phyloP scores from a whole-genome alignment of 345 rosid genomes.

The Boechera stricta region DNA sequence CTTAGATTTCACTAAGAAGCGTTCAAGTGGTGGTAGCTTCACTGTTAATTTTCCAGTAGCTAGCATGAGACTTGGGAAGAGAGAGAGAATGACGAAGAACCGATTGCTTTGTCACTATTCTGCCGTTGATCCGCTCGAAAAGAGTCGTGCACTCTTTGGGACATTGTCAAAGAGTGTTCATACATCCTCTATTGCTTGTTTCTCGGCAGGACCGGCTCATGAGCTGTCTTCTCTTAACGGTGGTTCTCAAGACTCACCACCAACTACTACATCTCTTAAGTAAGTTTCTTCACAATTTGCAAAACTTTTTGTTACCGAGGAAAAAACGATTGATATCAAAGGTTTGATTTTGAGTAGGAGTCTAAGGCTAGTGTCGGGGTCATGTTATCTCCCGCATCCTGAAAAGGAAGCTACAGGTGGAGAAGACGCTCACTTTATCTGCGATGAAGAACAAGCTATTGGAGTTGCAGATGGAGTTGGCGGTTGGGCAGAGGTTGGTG shows the following conservation, averaged over 20 bases:
- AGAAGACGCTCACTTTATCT: slow-evolving; percentile 96
- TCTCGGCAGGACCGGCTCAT: slow-evolving; percentile 62
- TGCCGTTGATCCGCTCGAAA: slow-evolving; percentile 44
- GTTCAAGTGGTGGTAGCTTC: slow-evolving; percentile 53
- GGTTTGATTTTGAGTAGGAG: slow-evolving; percentile 48
- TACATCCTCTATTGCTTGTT: slow-evolving; percentile 49
- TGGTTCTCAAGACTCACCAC: slow-evolving; percentile 56
- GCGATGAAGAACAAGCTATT: slow-evolving; percentile 72
- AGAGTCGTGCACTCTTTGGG: slow-evolving; percentile 44
- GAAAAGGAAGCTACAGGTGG: slow-evolving; percentile 94
- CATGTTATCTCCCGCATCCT: slow-evolving; percentile 91
- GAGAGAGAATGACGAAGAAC: slow-evolving; percentile 39
- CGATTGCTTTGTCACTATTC: slow-evolving; percentile 55
- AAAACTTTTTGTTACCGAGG: neutral
- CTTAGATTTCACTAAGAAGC: slow-evolving; percentile 57
- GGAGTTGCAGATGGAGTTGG: slow-evolving; percentile 99
- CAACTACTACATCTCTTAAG: slow-evolving; percentile 45
- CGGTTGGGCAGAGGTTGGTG: slow-evolving; percentile 98
- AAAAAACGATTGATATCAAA: neutral
- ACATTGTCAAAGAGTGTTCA: slow-evolving; percentile 49
- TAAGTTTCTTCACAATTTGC: slow-evolving; percentile 15
- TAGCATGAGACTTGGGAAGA: slow-evolving; percentile 57
- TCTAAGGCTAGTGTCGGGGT: slow-evolving; percentile 77
- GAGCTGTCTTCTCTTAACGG: slow-evolving; percentile 63
- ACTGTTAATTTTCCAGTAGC: slow-evolving; percentile 48